These are phyloP conservation scores for Leishmania mexicana DNA, from an alignment of 208 protist genomes.

Conservation along the genomic window DNA sequence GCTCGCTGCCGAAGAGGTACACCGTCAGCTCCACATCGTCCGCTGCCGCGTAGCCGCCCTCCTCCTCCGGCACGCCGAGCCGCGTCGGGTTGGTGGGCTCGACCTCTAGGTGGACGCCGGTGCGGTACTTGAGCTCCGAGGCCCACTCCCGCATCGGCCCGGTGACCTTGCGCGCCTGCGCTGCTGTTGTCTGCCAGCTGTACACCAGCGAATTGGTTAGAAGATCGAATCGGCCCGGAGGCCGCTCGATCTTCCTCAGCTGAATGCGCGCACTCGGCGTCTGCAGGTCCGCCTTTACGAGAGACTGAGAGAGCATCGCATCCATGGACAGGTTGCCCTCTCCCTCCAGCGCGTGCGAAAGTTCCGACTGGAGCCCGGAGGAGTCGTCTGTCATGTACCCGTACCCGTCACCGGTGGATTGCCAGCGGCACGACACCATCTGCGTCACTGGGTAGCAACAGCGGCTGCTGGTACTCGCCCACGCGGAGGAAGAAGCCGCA, in stretches of 20 bases:
- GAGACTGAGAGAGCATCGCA: constrained; percentile 29
- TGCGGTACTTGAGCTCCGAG: constrained; percentile 90
- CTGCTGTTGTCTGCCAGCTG: constrained; percentile 85
- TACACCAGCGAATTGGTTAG: constrained; percentile 91
- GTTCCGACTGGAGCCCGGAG: constrained; percentile 60
- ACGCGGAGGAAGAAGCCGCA: neutral
- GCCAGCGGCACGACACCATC: constrained; percentile 15
- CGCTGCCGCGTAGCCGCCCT: constrained; percentile 64
- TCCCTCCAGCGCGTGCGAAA: constrained; percentile 52
- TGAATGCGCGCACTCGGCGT: constrained; percentile 39
- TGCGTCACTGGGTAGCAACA: neutral
- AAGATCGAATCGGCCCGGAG: constrained; percentile 83
- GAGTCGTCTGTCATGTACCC: constrained; percentile 37
- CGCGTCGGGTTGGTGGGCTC: constrained; percentile 78
- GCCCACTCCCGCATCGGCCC: constrained; percentile 92
- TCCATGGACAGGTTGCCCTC: constrained; percentile 45
- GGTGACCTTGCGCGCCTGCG: constrained; percentile 71
- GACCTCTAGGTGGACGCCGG: constrained; percentile 87
- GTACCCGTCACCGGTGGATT: constrained; percentile 7
- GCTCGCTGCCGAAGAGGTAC: constrained; percentile 90
- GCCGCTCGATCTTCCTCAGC: constrained; percentile 66
- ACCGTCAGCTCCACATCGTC: constrained; percentile 91
- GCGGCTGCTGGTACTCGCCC: neutral
- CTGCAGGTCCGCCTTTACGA: constrained; percentile 30
- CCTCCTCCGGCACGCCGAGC: constrained; percentile 24